Evolutionary conservation across 495 filamentous ascomycete genomes (phyloP), one percentile per base, ranked within the genome.

Genomic region (Penicillium tannophilum): DNA sequence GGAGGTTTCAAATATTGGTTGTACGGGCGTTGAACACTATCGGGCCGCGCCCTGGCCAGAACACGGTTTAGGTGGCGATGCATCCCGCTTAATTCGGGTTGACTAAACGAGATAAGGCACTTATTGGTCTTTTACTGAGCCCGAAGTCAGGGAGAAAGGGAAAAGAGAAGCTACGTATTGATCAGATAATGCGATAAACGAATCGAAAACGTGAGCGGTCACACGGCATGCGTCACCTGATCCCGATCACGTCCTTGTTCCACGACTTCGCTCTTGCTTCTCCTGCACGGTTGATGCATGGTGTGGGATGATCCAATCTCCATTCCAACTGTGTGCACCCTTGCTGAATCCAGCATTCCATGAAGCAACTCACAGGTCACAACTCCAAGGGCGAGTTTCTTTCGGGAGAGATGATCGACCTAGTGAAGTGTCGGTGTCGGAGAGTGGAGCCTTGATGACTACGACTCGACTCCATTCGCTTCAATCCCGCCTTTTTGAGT

Each of bases 341-440:
- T 69, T 67, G 28, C 66, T 24, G 56, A 10, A 31, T 14, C 26
- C 6, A 30, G 52, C 19, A 44, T 41, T n/a, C 16, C 39, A 4
- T 41, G 39, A 17, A 41, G 39, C 39, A 41, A n/a, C 39, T 41
- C 39, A 17, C 39, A 41, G 14, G 2, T 6, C 16, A n/a, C 39
- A 41, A 5, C 14, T 41, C 39, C n/a, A 41, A 5, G 35, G 17
- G 11, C 9, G 14, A 4, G 45, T 48, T 28, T 45, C 28, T 36
- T 2, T 43, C 23, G 41, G 53, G 28, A 45, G 33, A 42, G 19
- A 46, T 31, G 63, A 60, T 64, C 61, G 58, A 41, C 58, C 46
- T 50, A 33, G 24, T 64, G 66, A 69, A 69, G 28, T 67, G 64
- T 69, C 66, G 66, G 66, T 70, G 67, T 66, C 63, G 62, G 24